phyloP scores from a whole-genome alignment of 768 basidiomycete genomes.

The Hypsizygus marmoreus region DNA sequence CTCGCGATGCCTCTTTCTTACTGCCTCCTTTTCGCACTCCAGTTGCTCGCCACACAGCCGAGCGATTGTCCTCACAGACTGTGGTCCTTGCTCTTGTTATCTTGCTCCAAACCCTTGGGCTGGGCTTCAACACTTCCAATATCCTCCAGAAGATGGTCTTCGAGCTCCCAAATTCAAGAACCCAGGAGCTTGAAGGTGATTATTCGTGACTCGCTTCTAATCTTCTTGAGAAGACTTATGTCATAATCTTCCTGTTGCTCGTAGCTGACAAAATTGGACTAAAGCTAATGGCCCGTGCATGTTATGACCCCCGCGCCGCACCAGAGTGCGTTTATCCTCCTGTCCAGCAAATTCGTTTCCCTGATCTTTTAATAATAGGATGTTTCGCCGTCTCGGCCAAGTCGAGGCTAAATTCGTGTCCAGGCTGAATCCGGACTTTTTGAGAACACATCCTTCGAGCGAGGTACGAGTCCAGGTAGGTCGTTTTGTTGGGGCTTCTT shows the following conservation, averaged over 20 bases:
- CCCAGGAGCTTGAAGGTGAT: conserved; percentile 78
- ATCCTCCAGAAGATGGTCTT: conserved; percentile 53
- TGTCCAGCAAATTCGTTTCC: not conserved
- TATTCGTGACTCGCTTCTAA: not conserved
- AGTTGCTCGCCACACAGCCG: conserved; percentile 51
- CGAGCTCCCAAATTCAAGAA: conserved; percentile 82
- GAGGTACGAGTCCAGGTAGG: conserved; percentile 71
- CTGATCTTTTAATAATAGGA: conserved; percentile 41
- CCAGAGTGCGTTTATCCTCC: conserved; percentile 53
- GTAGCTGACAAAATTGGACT: conserved; percentile 88
- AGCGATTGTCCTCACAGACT: conserved; percentile 50
- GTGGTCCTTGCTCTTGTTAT: conserved; percentile 42
- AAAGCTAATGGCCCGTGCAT: conserved; percentile 77
- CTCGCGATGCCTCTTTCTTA: not conserved
- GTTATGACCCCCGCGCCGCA: conserved; percentile 80
- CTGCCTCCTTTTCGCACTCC: not conserved
- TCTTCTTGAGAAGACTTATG: not conserved
- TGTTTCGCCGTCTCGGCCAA: conserved; percentile 69
- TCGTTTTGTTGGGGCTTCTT: not conserved
- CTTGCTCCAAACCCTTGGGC: conserved; percentile 49
- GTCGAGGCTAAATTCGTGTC: conserved; percentile 46
- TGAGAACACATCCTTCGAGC: conserved; percentile 82
- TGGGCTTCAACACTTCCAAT: conserved; percentile 55
- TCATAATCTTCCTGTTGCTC: not conserved
- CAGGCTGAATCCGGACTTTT: conserved; percentile 49